phyloP scores from a whole-genome alignment of 179 eudicot genomes.

The Corrigiola litoralis region DNA sequence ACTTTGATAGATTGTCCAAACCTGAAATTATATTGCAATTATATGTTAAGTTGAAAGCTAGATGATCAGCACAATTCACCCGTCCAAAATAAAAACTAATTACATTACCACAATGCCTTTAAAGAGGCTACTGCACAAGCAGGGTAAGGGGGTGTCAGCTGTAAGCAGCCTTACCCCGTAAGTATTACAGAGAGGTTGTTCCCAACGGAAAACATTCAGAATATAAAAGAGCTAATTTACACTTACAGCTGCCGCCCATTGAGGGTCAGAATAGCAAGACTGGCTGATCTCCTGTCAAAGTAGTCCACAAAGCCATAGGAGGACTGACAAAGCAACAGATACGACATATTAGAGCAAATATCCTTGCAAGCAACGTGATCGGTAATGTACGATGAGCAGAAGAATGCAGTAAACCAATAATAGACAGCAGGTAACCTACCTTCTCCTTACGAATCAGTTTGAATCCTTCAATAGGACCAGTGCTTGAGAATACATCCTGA shows the following conservation, averaged over 20 bases:
- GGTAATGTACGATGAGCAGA: background rate
- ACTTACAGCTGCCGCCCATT: constrained; percentile 45
- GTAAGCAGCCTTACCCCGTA: too few relatives aligned
- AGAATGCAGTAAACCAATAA: background rate
- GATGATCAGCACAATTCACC: background rate
- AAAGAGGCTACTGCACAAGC: too few relatives aligned
- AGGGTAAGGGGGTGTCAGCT: too few relatives aligned
- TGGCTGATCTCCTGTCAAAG: constrained; percentile 40
- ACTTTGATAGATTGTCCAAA: constrained; percentile 46
- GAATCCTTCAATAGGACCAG: constrained; percentile 91
- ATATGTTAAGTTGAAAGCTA: background rate
- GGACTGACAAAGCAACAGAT: constrained; percentile 28
- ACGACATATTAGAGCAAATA: background rate
- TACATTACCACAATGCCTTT: too few relatives aligned
- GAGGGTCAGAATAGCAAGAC: constrained; percentile 36
- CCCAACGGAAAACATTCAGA: too few relatives aligned
- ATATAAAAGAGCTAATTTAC: background rate
- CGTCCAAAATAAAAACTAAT: too few relatives aligned
- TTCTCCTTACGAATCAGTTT: constrained; percentile 90
- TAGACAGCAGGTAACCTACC: constrained; percentile 29
- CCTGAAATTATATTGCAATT: constrained; percentile 16
- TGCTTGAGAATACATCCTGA: constrained; percentile 79
- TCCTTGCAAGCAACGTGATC: too few relatives aligned
- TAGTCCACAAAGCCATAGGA: constrained; percentile 52
- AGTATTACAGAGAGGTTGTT: too few relatives aligned